phyloP scores from a whole-genome alignment of 805 yeast genomes.

The Hanseniaspora meyeri region DNA sequence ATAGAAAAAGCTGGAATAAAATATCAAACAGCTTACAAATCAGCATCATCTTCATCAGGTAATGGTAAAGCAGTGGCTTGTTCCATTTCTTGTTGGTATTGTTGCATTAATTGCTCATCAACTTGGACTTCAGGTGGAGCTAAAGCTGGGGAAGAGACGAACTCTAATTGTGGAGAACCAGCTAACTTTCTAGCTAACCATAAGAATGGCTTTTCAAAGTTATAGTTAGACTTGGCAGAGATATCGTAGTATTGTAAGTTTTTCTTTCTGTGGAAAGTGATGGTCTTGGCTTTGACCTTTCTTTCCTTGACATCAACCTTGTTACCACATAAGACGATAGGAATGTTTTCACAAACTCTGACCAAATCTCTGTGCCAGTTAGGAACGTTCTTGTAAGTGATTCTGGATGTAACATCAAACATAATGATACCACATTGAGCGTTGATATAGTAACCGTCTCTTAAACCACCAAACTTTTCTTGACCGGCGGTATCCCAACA shows the following conservation, averaged over 20 bases:
- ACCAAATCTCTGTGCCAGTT: constrained; percentile 99
- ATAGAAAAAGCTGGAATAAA: too few relatives aligned
- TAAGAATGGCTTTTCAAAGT: constrained; percentile 98
- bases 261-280: constrained; percentile 99
- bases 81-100: constrained; percentile 98
- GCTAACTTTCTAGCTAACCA: constrained; percentile 99
- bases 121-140: constrained; percentile 99
- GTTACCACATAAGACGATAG: constrained; percentile 98
- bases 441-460: constrained; percentile 98
- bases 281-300: constrained; percentile 98
- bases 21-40: constrained; percentile 45
- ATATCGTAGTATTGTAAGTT: constrained; percentile 98
- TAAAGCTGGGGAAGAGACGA: constrained; percentile 97
- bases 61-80: constrained; percentile 98
- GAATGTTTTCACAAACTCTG: constrained; percentile 99
- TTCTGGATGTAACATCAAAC: constrained; percentile 99
- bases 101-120: constrained; percentile 91
- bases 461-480: constrained; percentile 98
- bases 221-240: constrained; percentile 98
- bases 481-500: constrained; percentile 99
- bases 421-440: constrained; percentile 99
- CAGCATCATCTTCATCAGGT: constrained; percentile 99
- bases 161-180: constrained; percentile 95
- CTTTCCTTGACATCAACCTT: constrained; percentile 99
- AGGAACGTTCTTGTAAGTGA: constrained; percentile 98